Conservation (phyloP, 2,329 filamentous ascomycete species). For the Chrysoporthe cubensis region DNA sequence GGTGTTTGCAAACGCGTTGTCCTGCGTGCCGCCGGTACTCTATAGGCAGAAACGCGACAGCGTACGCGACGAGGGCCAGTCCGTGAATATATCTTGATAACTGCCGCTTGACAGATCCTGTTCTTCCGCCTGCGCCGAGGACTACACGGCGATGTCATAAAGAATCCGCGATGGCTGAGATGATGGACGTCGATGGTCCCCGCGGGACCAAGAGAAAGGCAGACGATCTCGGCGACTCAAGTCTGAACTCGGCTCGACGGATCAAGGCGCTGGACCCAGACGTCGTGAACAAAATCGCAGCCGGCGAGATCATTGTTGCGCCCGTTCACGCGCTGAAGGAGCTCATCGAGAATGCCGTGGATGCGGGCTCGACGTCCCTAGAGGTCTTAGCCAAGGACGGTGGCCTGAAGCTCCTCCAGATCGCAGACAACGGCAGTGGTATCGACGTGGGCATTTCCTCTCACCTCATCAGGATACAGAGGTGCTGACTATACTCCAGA, state of each 20-base stretch:
- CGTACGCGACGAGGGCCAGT: not conserved
- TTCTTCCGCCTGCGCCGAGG: too few relatives aligned
- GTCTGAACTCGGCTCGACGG: constrained; percentile 14
- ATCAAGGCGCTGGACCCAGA: constrained; percentile 80
- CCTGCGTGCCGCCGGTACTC: not conserved
- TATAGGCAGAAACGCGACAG: not conserved
- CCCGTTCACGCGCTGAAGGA: constrained; percentile 97
- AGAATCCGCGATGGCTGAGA: constrained; percentile 38
- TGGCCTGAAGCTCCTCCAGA: constrained; percentile 91
- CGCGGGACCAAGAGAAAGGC: constrained; percentile 56
- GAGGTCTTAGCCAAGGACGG: constrained; percentile 95
- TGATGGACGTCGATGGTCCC: constrained; percentile 50
- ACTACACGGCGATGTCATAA: not conserved
- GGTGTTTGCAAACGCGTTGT: not conserved
- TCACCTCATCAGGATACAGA: not conserved
- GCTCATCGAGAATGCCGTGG: constrained; percentile 94
- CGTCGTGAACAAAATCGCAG: constrained; percentile 98
- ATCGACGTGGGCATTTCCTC: constrained; percentile 71
- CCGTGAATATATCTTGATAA: not conserved
- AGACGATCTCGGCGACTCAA: constrained; percentile 36
- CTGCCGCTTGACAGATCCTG: not conserved
- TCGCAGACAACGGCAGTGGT: constrained; percentile 95
- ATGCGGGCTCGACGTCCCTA: constrained; percentile 90
- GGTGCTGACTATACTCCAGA: constrained; percentile 54
- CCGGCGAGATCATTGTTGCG: constrained; percentile 96